These are phyloP conservation scores for Rehmannia glutinosa DNA, from an alignment of 257 asterid genomes.

Conservation along the genomic window DNA sequence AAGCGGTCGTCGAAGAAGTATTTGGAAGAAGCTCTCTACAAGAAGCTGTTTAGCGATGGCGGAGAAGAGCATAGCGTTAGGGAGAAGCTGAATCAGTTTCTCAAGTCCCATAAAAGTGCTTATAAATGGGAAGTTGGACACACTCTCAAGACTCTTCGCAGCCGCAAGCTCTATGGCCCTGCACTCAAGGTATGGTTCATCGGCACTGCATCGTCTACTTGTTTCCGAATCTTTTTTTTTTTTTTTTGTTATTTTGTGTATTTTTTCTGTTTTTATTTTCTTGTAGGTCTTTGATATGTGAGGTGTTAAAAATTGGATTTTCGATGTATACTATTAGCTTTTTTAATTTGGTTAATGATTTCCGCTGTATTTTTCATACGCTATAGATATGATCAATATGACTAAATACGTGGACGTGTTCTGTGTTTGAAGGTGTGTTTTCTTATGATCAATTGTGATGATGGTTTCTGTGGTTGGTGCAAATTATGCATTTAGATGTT, in stretches of 20 bases:
- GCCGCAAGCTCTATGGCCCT: conserved; percentile 65
- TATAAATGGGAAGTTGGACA: conserved; percentile 93
- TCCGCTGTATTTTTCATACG: too few relatives aligned
- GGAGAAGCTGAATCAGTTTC: conserved; percentile 58
- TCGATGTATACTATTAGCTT: background rate
- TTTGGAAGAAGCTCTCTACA: conserved; percentile 81
- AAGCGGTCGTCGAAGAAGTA: conserved; percentile 72
- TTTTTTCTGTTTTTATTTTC: background rate
- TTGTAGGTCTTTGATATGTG: background rate
- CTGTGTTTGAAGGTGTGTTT: too few relatives aligned
- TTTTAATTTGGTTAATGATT: too few relatives aligned
- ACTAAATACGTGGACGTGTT: too few relatives aligned
- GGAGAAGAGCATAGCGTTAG: conserved; percentile 57
- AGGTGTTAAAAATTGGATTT: background rate
- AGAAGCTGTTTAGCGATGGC: conserved; percentile 64
- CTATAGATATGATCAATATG: too few relatives aligned
- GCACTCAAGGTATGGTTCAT: conserved; percentile 65
- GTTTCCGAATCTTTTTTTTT: background rate
- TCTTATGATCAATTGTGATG: too few relatives aligned
- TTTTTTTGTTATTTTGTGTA: background rate
- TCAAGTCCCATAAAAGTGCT: conserved; percentile 63
- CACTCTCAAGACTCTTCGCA: conserved; percentile 66
- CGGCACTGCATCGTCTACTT: background rate
- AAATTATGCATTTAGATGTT: background rate
- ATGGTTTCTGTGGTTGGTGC: background rate